These are phyloP conservation scores for Selaginella tamariscina DNA, from an alignment of 75 land plant species.

Conservation along the genomic window DNA sequence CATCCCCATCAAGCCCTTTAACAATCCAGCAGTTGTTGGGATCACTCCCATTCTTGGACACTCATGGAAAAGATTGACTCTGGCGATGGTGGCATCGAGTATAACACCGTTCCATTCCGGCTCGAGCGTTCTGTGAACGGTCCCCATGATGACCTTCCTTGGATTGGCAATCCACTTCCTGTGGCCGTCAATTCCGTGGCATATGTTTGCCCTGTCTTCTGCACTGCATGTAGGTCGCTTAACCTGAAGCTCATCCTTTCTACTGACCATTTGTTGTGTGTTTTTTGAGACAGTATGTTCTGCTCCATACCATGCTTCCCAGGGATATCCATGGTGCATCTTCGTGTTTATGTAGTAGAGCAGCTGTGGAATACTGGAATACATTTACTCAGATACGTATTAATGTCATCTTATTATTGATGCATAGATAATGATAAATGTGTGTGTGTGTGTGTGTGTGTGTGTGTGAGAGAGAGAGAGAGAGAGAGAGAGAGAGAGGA, in stretches of 20 bases:
- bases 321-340: constrained; percentile 1
- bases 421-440: too few species aligned
- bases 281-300: neutral
- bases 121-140: neutral
- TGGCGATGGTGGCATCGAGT: constrained; percentile 4
- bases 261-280: neutral
- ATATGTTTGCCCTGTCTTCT: neutral
- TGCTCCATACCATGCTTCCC: constrained; percentile 6
- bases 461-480: too few species aligned
- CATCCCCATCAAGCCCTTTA: neutral
- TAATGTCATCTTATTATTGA: too few species aligned
- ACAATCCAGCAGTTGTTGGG: neutral
- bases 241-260: constrained; percentile 9
- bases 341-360: neutral
- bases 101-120: constrained; percentile 4
- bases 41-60: neutral
- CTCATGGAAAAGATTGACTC: neutral
- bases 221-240: neutral
- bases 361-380: constrained; percentile 1
- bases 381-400: too few species aligned
- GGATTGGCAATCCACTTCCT: constrained; percentile 10
- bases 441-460: too few species aligned
- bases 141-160: neutral
- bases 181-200: constrained; percentile 4
- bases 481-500: too few species aligned